Evolutionary conservation across 192 early-diverging fungal species (phyloP), one percentile per base, ranked within the genome.

Genomic region (Chytriomyces confervae): DNA sequence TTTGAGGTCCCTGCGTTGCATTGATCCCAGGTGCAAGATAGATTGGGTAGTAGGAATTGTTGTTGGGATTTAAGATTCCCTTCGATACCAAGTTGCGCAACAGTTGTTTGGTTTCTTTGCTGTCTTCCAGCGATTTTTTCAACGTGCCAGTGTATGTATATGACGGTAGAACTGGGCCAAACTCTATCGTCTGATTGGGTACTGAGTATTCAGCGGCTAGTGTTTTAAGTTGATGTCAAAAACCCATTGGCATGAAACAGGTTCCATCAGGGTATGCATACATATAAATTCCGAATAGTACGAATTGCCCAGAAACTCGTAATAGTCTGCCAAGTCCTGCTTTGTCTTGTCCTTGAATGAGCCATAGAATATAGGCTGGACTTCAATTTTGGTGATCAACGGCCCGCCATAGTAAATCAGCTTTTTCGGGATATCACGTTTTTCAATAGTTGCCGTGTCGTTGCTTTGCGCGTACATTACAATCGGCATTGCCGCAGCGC

Each of bases 21-120:
- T 65, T 65, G 18, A 65, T 29, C 27, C 63, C 63, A 18, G 16
- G 20, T 29, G n/a, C 11, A 5, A 65, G n/a, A 65, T 65, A 29
- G 29, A 65, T 65, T 18, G 63, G n/a, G 27, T 65, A 65, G 27
- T 65, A 65, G 16, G 63, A 24, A 27, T 65, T 65, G 16, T 65
- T 11, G 13, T 18, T 65, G 20, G 63, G 63, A 65, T 16, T 24
- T 3, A 65, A 23, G 11, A 11, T 11, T 29, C 63, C 63, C 27
- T 18, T 24, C 13, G 13, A 11, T 13, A 65, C 63, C 63, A 65
- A 29, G 29, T n/a, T 13, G 11, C 63, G 63, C 11, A 65, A 13
- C 5, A 13, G 27, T 29, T 24, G 13, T 29, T 9, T 18, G 6
- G 29, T 29, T 13, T 65, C 18, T 13, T n/a, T 65, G 18, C 27